Base-by-base conservation (phyloP, 139 green algal genomes). In the Mesostigma viride region DNA sequence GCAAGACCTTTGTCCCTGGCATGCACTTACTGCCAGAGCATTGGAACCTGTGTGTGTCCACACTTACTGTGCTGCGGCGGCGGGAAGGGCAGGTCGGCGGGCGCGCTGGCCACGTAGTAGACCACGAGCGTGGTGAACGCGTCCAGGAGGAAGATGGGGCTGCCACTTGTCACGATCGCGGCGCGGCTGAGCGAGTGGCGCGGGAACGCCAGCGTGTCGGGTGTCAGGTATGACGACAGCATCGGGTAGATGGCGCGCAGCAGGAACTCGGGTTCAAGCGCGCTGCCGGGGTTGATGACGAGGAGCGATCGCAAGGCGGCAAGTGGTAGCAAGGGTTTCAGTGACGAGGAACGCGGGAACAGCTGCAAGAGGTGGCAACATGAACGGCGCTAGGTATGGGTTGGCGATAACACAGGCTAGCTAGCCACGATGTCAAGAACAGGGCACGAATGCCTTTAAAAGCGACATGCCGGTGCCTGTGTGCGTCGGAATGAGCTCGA, bases 121-220 rank as follows among this genome's bases (percentile, higher is more conserved):
- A 90, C 70, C 26, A 94, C 32, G 45, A 95, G 61, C 28, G 79
- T 58, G 32, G 78, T 82, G 76, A 85, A 93, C 0, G 88, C 80
- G 65, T 96, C 90, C 59, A 96, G 75, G 28, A 96, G 75, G 67
- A 88, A 91, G 26, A 96, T 82, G 36, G 88, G 86, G 26, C 81
- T 77, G 20, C 76, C 47, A 46, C 60, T 65, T 46, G 72, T 69
- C 6, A 79, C 62, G 40, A 88, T 61, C 0, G 85, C 83, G 0
- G 82, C 82, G 0, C 73, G 64, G 6, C 69, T 85, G 33, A 93
- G 78, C 11, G 78, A 90, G 73, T 91, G 84, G n/a, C 67, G 62
- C 20, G 69, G 66, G 73, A 76, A 83, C 1, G 78, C 79, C 59
- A 72, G 36, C 1, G 70, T 66, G 45, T 88, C 76, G 6, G 72